phyloP scores from a whole-genome alignment of 2,329 filamentous ascomycete species.

The Pestalotiopsis sp. region DNA sequence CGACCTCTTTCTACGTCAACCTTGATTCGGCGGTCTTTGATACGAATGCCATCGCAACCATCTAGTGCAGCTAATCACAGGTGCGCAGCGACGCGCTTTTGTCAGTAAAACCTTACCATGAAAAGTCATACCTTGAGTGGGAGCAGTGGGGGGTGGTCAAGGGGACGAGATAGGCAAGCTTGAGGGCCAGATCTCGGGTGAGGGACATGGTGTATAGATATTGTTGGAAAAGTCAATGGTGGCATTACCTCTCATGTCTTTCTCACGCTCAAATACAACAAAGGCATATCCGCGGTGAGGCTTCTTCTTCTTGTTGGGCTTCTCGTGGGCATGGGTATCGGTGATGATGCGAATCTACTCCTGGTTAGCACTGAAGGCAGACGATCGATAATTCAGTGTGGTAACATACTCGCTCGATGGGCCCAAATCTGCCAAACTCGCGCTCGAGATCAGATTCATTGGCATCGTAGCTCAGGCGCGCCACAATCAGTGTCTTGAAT shows the following conservation, averaged over 20 bases:
- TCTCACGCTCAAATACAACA: conserved; percentile 94
- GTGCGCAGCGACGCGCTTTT: conserved; percentile 61
- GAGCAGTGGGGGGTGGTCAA: neutral
- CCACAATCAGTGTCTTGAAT: conserved; percentile 93
- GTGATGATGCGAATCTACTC: conserved; percentile 82
- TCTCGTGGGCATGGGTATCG: conserved; percentile 70
- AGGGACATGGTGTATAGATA: conserved; percentile 36
- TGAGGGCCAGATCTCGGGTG: conserved; percentile 58
- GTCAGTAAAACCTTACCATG: conserved; percentile 70
- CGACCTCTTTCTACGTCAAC: conserved; percentile 96
- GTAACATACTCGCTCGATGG: conserved; percentile 80
- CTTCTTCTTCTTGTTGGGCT: conserved; percentile 77
- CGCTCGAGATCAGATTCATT: conserved; percentile 88
- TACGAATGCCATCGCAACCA: conserved; percentile 80
- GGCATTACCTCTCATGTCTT: conserved; percentile 97
- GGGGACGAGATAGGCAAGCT: conserved; percentile 53
- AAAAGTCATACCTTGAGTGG: conserved; percentile 40
- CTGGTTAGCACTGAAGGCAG: conserved; percentile 13
- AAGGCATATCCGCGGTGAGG: conserved; percentile 91
- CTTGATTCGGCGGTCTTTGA: conserved; percentile 88
- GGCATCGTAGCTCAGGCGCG: conserved; percentile 85
- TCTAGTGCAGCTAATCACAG: conserved; percentile 83
- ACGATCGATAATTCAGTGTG: neutral
- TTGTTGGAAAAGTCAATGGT: conserved; percentile 41
- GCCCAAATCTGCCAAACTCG: conserved; percentile 91